Conservation (phyloP, 768 basidiomycete species). For the Xerocomellus amylosporus region DNA sequence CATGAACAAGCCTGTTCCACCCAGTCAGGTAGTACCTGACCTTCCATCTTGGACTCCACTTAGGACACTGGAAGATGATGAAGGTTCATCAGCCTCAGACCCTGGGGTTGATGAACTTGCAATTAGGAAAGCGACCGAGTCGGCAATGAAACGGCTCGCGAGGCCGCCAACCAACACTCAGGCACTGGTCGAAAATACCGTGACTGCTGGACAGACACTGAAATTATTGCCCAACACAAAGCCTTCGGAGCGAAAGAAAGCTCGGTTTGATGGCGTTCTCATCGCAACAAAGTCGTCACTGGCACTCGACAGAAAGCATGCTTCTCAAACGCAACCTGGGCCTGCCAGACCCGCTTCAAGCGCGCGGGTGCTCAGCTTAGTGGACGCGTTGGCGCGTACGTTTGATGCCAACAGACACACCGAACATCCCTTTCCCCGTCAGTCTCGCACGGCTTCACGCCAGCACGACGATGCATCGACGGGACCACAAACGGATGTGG, state of each 20-base stretch:
- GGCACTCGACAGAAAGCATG: background rate
- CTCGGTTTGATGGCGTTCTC: slow-evolving; percentile 25
- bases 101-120: slow-evolving; percentile 9
- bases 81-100: slow-evolving; percentile 2
- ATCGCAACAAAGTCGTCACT: slow-evolving; percentile 15
- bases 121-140: background rate
- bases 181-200: background rate
- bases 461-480: slow-evolving; percentile 1
- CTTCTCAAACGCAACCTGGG: background rate
- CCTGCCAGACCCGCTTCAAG: background rate
- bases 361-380: slow-evolving; percentile 8
- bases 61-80: background rate
- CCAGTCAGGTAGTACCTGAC: slow-evolving; percentile 9
- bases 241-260: slow-evolving; percentile 11
- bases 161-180: background rate
- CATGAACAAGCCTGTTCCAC: background rate
- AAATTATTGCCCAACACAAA: background rate
- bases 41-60: slow-evolving; percentile 27
- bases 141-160: background rate
- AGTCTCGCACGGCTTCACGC: background rate
- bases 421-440: background rate
- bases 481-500: slow-evolving; percentile 17
- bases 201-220: background rate
- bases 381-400: slow-evolving; percentile 25
- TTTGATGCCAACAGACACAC: slow-evolving; percentile 27